Evolutionary conservation across 805 yeast species (phyloP), one percentile per base, ranked within the genome.

Genomic region (Metschnikowia picachoensis): DNA sequence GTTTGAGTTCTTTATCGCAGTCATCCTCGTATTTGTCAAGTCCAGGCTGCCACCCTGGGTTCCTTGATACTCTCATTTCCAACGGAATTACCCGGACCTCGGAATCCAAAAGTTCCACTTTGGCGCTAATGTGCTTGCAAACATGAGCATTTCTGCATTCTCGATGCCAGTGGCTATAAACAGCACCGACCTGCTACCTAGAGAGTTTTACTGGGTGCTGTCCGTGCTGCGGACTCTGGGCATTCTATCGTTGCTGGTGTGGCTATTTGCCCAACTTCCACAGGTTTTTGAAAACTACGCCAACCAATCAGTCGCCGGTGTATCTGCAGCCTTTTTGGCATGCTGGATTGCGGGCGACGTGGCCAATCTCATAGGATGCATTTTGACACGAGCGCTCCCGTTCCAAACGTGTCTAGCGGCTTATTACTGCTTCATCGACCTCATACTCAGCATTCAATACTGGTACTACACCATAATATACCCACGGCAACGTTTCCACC

Each of bases 401-500:
- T 91, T 90, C 65, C 97, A 90, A 61, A 76, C 81, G 10, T 67
- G 82, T 17, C 68, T 90, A 14, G 87, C 95, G 0, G 48, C 77
- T 2, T 91, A 91, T 65, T 90, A 87, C 60, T 70, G 92, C 46
- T 53, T 55, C 35, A 53, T 55, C 10, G 57, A 55, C 35, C n/a
- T 51, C 30, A 49, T 55, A 25, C 41, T 55, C 15, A 33, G 44
- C 20, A 37, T 55, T 36, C 59, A 55, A 48, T 55, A 43, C 37
- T 55, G 57, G 57, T 55, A 55, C 47, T 55, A 55, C 39, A 53
- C 56, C 35, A 35, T 37, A 4, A 54, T 55, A 12, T 55, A 53
- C 30, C 57, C 59, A 46, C 43, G 53, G 12, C 70, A 70, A 69
- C 74, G 35, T 43, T 70, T 61, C 8, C 73, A 66, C 40, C 72